Evolutionary conservation across 305 asterid species (phyloP), one percentile per base, ranked within the genome.

Genomic region (Fraxinus baroniana): DNA sequence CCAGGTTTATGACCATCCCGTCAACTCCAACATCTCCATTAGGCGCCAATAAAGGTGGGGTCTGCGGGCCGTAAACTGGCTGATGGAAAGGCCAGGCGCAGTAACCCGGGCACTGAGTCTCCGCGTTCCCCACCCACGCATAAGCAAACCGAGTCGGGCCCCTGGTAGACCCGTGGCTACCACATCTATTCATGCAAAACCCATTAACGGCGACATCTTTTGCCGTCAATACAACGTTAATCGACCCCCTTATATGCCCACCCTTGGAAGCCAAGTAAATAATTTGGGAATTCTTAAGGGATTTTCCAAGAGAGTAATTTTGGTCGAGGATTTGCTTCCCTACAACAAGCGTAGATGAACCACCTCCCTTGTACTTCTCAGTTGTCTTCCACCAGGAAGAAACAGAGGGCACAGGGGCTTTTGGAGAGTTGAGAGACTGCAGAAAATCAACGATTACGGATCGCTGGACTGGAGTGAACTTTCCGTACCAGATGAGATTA

Each of bases 111-210:
- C 98, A 95, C 86, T 91, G 94, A 0, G 85, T 88, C 83, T 84
- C 98, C 78, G 99, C 86, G 91, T 95, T 91, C 0, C 99, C 99
- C 0, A 95, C 97, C 99, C 99, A 95, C 0, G 97, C 99, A 84
- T 91, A 93, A 0, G 93, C 90, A 28, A 90, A 90, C 5, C 97
- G 93, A n/a, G 86, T 49, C 79, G 87, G 17, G 0, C 93, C 94
- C 0, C 90, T 90, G 8, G 91, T 90, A 3, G 95, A 87, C 0
- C 97, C 98, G 87, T 95, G 99, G 66, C 91, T 86, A 4, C 97
- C 99, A 80, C 99, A 95, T 72, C 94, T 80, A 70, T 76, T 92
- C 89, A 64, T 89, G 32, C 99, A 93, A 75, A 95, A 94, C 0
- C 97, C 97, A 44, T 83, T 84, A 4, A 95, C 95, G 78, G 85